Conservation (phyloP, 2,329 filamentous ascomycete genomes). For the Neopestalotiopsis rosae region DNA sequence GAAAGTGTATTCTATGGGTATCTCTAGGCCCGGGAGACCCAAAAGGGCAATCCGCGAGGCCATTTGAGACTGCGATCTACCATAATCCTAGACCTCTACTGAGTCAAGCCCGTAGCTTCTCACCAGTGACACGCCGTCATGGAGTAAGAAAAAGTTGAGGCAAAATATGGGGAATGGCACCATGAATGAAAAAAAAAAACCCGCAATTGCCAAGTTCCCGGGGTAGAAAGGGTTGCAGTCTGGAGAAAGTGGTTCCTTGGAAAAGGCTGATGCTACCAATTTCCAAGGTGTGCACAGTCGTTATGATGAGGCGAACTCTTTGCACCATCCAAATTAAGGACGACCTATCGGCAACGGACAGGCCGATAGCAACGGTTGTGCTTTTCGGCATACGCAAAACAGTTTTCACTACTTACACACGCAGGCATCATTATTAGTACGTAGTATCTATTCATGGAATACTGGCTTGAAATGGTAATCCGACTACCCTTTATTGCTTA, state of each 20-base stretch:
- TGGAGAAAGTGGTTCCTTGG: neutral
- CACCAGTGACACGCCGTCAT: neutral
- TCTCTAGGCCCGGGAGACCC: neutral
- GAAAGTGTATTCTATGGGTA: constrained; percentile 11
- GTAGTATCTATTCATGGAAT: too few relatives aligned
- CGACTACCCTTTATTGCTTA: too few relatives aligned
- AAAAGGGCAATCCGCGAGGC: constrained; percentile 1
- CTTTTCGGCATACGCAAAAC: neutral
- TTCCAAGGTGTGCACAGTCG: neutral
- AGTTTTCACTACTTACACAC: neutral
- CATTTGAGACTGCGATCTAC: neutral
- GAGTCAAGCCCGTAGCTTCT: neutral
- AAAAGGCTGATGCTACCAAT: too few relatives aligned
- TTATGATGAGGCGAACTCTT: neutral
- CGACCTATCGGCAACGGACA: neutral
- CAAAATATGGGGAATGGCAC: neutral
- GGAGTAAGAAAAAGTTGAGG: neutral
- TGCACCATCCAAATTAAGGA: neutral
- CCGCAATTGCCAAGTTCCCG: neutral
- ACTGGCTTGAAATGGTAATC: too few relatives aligned
- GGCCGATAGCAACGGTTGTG: neutral
- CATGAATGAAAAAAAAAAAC: neutral
- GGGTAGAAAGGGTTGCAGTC: neutral
- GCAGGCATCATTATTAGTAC: too few relatives aligned
- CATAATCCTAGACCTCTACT: neutral